phyloP scores from a whole-genome alignment of 2,329 filamentous ascomycete species.

The Simplicillium aogashimaense region DNA sequence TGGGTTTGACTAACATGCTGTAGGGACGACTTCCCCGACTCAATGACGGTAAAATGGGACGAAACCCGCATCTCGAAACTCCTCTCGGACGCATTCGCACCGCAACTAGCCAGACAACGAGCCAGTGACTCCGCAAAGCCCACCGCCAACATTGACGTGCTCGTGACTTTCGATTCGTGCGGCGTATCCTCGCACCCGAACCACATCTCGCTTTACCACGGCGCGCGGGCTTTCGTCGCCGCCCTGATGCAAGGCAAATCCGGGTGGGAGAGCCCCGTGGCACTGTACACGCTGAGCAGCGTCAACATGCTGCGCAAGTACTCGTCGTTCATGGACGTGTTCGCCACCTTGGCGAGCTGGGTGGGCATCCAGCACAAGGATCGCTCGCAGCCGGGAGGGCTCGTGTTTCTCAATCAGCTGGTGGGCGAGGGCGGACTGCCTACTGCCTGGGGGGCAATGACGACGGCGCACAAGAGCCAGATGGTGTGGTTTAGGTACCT shows the following conservation, averaged over 20 bases:
- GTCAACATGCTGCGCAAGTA: constrained; percentile 75
- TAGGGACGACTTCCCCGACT: constrained; percentile 67
- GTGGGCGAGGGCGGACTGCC: constrained; percentile 43
- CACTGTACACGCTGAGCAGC: constrained; percentile 74
- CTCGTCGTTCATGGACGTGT: constrained; percentile 61
- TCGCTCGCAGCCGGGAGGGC: constrained; percentile 35
- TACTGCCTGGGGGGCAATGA: constrained; percentile 77
- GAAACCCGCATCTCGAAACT: constrained; percentile 58
- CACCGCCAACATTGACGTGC: constrained; percentile 57
- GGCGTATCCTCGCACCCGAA: constrained; percentile 89
- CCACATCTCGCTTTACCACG: constrained; percentile 81
- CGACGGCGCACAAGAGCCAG: constrained; percentile 80
- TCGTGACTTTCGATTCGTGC: constrained; percentile 79
- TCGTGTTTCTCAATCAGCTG: constrained; percentile 65
- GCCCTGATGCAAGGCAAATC: constrained; percentile 52
- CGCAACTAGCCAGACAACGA: constrained; percentile 37
- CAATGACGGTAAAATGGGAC: constrained; percentile 75
- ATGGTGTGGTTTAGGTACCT: constrained; percentile 98
- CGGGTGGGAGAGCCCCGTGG: constrained; percentile 63
- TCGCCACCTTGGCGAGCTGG: constrained; percentile 56
- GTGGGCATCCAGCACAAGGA: constrained; percentile 26
- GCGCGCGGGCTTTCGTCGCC: constrained; percentile 63
- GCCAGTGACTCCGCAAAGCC: constrained; percentile 23
- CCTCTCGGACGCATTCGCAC: constrained; percentile 64
- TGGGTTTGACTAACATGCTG: constrained; percentile 2